Evolutionary conservation across 2,329 filamentous ascomycete species (phyloP).

Genomic region (Thielaviopsis cerberus): DNA sequence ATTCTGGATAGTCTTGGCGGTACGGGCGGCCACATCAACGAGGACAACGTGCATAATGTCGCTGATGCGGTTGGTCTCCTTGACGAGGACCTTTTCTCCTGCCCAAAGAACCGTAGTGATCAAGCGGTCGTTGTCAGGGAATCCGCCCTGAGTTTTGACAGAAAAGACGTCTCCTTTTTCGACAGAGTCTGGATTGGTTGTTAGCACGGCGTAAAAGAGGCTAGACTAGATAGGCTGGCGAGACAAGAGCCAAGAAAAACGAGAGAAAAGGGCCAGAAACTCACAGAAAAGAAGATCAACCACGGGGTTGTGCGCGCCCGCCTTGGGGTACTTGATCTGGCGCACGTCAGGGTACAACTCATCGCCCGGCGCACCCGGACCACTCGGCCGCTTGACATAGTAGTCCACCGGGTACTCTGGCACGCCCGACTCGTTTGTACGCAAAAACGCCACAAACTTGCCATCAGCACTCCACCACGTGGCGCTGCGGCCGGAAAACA

Average conservation of each 20-base stretch:
- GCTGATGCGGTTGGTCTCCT: conserved; percentile 86
- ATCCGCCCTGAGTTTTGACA: conserved; percentile 59
- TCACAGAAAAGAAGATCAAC: conserved; percentile 64
- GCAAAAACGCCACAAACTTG: conserved; percentile 73
- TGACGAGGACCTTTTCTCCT: conserved; percentile 64
- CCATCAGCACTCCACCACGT: conserved; percentile 94
- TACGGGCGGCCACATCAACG: conserved; percentile 56
- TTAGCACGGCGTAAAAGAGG: neutral
- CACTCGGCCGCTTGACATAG: conserved; percentile 73
- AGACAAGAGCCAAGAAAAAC: neutral
- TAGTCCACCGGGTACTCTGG: conserved; percentile 88
- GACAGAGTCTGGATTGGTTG: conserved; percentile 41
- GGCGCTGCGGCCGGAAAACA: conserved; percentile 55
- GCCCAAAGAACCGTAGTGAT: conserved; percentile 92
- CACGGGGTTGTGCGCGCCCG: conserved; percentile 79
- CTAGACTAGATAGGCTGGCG: neutral
- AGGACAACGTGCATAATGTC: conserved; percentile 76
- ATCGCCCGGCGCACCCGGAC: conserved; percentile 49
- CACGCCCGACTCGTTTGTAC: conserved; percentile 82
- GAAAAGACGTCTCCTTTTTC: conserved; percentile 58
- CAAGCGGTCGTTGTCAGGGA: conserved; percentile 62
- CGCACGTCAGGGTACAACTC: conserved; percentile 81
- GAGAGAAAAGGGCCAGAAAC: neutral
- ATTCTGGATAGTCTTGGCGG: conserved; percentile 60
- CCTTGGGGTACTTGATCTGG: conserved; percentile 93